A percentile compares a stretch with the other conserved stretches of the same genome.
phyloP scores from a whole-genome alignment of 331 rosid genomes.

The Quercus phellos region DNA sequence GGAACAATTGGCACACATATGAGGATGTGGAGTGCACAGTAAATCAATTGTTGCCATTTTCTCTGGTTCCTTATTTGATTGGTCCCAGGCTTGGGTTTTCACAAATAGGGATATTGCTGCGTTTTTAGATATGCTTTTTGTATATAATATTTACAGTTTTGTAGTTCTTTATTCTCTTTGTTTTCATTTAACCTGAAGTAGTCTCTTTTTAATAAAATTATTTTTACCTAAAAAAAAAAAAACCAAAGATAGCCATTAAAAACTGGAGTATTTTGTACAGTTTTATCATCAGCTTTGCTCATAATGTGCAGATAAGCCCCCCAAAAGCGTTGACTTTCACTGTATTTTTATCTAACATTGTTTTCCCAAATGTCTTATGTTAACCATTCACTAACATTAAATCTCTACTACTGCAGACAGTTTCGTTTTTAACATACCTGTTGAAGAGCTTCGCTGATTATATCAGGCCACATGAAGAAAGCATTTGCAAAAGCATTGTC shows the following conservation, averaged over 20 bases:
- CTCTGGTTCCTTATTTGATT: too few relatives aligned
- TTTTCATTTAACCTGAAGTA: too few relatives aligned
- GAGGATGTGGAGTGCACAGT: too few relatives aligned
- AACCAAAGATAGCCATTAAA: neutral
- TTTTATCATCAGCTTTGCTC: neutral
- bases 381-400: slow-evolving; percentile 22
- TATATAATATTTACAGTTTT: too few relatives aligned
- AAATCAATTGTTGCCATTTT: too few relatives aligned
- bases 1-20: too few relatives aligned
- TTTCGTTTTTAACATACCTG: slow-evolving; percentile 92
- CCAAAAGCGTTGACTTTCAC: neutral
- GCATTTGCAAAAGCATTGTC: slow-evolving; percentile 96
- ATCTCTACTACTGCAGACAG: slow-evolving; percentile 62
- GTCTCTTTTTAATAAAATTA: too few relatives aligned
- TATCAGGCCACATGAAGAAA: slow-evolving; percentile 96
- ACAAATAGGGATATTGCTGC: too few relatives aligned
- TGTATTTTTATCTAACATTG: slow-evolving; percentile 6
- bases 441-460: slow-evolving; percentile 93
- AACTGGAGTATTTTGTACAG: neutral
- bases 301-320: neutral
- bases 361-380: slow-evolving; percentile 10
- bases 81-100: too few relatives aligned
- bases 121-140: too few relatives aligned
- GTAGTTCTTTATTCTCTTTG: too few relatives aligned
- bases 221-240: too few relatives aligned